phyloP scores from a whole-genome alignment of 2,329 filamentous ascomycete genomes.

The Fusarium tanahbumbuense region DNA sequence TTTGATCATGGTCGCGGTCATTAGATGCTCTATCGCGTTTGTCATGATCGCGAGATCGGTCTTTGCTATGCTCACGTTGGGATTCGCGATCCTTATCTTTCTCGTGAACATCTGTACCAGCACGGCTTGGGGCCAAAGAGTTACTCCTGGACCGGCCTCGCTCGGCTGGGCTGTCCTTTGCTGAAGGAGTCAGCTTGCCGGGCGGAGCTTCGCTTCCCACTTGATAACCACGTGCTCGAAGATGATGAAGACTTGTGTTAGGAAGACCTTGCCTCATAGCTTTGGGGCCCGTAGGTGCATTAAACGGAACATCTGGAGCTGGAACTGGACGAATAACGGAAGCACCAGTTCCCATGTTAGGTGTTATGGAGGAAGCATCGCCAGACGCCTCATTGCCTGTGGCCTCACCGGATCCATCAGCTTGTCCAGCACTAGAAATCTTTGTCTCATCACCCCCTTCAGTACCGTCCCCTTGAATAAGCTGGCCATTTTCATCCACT shows the following conservation, averaged over 20 bases:
- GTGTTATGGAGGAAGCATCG: slow-evolving; percentile 38
- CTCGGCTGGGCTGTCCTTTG: slow-evolving; percentile 37
- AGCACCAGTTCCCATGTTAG: slow-evolving; percentile 33
- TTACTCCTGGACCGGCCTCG: slow-evolving; percentile 59
- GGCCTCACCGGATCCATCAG: slow-evolving; percentile 47
- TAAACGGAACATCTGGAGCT: slow-evolving; percentile 63
- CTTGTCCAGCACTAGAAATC: slow-evolving; percentile 35
- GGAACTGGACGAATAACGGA: slow-evolving; percentile 49
- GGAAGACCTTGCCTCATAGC: slow-evolving; percentile 92
- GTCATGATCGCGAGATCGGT: slow-evolving; percentile 46
- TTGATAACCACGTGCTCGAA: slow-evolving; percentile 65
- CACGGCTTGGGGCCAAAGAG: slow-evolving; percentile 50
- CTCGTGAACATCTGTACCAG: slow-evolving; percentile 45
- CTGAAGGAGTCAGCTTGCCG: slow-evolving; percentile 28
- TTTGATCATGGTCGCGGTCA: slow-evolving; percentile 41
- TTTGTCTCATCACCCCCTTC: slow-evolving; percentile 26
- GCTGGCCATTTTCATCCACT: slow-evolving; percentile 56
- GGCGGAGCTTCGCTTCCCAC: slow-evolving; percentile 56
- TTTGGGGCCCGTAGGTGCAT: slow-evolving; percentile 90
- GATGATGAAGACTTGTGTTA: slow-evolving; percentile 79
- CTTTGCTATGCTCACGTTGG: slow-evolving; percentile 52
- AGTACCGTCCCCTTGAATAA: slow-evolving; percentile 43
- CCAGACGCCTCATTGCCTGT: slow-evolving; percentile 47
- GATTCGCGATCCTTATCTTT: slow-evolving; percentile 51
- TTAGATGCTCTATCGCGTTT: slow-evolving; percentile 32